These are phyloP conservation scores for Anthracocystis setariae DNA, from an alignment of 1,284 basidiomycete genomes.

Conservation along the genomic window DNA sequence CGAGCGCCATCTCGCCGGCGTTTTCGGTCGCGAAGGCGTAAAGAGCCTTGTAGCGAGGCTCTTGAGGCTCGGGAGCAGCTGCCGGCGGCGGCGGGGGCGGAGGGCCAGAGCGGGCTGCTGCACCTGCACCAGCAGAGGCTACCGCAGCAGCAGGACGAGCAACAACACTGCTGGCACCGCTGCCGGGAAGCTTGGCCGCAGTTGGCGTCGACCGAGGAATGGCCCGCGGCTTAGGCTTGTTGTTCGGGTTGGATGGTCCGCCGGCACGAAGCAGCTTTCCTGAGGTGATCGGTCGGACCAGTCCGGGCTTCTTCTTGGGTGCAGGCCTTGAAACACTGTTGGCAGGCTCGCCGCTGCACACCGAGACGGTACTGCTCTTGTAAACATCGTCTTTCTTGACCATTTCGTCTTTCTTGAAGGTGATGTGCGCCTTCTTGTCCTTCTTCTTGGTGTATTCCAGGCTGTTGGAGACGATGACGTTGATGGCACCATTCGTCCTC, in stretches of 20 bases:
- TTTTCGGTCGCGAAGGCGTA: slow-evolving; percentile 79
- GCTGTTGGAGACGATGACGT: slow-evolving; percentile 69
- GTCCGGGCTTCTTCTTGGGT: slow-evolving; percentile 85
- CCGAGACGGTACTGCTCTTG: slow-evolving; percentile 91
- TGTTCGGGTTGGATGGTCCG: slow-evolving; percentile 71
- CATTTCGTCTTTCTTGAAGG: slow-evolving; percentile 88
- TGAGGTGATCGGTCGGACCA: slow-evolving; percentile 82
- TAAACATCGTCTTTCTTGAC: slow-evolving; percentile 82
- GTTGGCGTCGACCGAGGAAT: slow-evolving; percentile 40
- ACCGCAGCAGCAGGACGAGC: slow-evolving; percentile 35
- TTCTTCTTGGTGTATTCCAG: slow-evolving; percentile 89
- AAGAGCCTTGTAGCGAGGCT: slow-evolving; percentile 79
- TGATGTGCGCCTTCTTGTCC: slow-evolving; percentile 90
- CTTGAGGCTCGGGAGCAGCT: slow-evolving; percentile 72
- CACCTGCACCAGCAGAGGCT: slow-evolving; percentile 65
- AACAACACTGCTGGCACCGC: slow-evolving; percentile 15
- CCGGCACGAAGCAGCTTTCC: slow-evolving; percentile 83
- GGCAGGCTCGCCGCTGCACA: slow-evolving; percentile 86
- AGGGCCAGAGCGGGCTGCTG: slow-evolving; percentile 40
- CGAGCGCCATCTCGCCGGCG: slow-evolving; percentile 87
- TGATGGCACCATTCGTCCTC: slow-evolving; percentile 81
- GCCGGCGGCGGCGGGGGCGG: slow-evolving; percentile 44
- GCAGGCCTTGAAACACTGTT: slow-evolving; percentile 82
- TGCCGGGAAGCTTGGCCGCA: slow-evolving; percentile 32
- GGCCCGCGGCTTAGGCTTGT: slow-evolving; percentile 60